phyloP scores from a whole-genome alignment of 2,329 filamentous ascomycete genomes.

The Helotiales sp. region DNA sequence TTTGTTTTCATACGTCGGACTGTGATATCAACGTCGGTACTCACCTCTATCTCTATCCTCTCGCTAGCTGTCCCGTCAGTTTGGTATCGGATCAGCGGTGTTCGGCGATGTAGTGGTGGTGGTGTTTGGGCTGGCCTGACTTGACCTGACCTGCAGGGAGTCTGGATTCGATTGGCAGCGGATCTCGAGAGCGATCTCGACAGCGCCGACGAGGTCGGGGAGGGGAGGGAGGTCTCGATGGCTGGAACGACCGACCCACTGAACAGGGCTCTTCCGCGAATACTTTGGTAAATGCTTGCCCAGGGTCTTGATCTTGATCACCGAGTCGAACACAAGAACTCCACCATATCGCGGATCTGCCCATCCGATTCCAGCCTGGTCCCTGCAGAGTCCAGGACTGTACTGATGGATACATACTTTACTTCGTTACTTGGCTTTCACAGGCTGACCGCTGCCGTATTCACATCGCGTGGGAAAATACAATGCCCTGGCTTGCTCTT shows the following conservation, averaged over 20 bases:
- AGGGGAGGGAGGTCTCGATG: neutral
- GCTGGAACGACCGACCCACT: neutral
- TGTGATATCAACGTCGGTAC: too few relatives aligned
- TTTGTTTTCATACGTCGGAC: too few relatives aligned
- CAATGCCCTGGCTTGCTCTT: neutral
- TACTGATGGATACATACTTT: too few relatives aligned
- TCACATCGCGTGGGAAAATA: neutral
- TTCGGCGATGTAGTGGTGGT: neutral
- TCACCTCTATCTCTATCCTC: neutral
- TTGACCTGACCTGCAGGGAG: neutral
- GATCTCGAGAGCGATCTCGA: neutral
- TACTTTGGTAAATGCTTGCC: neutral
- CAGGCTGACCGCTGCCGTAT: neutral
- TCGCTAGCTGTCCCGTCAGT: neutral
- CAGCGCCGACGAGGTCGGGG: too few relatives aligned
- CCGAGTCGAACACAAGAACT: neutral
- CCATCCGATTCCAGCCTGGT: neutral
- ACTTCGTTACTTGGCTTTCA: neutral
- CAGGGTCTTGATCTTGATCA: neutral
- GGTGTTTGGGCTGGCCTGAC: neutral
- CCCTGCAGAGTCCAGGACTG: neutral
- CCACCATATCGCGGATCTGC: neutral
- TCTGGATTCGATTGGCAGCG: neutral
- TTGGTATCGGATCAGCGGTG: neutral
- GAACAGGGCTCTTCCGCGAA: neutral